Conservation (phyloP, 2,329 filamentous ascomycete genomes). For the Colletotrichum truncatum region DNA sequence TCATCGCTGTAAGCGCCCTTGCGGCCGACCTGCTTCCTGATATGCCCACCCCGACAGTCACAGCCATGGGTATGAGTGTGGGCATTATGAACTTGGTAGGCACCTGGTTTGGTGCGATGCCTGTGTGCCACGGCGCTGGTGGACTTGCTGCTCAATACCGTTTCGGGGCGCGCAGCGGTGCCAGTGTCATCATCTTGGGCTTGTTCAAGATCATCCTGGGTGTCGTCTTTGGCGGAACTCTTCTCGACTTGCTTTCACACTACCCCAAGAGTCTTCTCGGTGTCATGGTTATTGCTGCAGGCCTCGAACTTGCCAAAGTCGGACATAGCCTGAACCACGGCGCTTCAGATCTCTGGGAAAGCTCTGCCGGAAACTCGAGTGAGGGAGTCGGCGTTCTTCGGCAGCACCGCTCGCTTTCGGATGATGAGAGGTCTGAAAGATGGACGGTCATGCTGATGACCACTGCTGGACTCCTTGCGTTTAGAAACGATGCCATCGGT, state of each 20-base stretch:
- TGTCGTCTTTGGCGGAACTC: constrained; percentile 75
- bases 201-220: constrained; percentile 79
- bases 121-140: constrained; percentile 91
- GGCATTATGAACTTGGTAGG: constrained; percentile 84
- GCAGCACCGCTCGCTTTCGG: constrained; percentile 62
- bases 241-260: constrained; percentile 73
- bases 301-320: constrained; percentile 86
- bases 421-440: constrained; percentile 76
- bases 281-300: constrained; percentile 89
- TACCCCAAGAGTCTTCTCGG: constrained; percentile 85
- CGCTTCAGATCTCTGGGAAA: constrained; percentile 67
- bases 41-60: constrained; percentile 74
- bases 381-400: constrained; percentile 44
- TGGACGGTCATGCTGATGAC: constrained; percentile 95
- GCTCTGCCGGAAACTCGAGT: constrained; percentile 53
- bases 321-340: constrained; percentile 85
- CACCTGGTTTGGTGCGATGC: constrained; percentile 96
- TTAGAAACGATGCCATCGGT: constrained; percentile 89
- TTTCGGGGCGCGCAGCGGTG: constrained; percentile 89
- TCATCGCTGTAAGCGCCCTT: constrained; percentile 86
- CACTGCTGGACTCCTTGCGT: constrained; percentile 81
- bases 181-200: constrained; percentile 84
- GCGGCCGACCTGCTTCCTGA: constrained; percentile 80
- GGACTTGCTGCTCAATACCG: constrained; percentile 90
- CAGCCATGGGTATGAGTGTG: constrained; percentile 83